Conservation (phyloP, 2,329 filamentous ascomycete genomes). For the Nectriaceae sp. region DNA sequence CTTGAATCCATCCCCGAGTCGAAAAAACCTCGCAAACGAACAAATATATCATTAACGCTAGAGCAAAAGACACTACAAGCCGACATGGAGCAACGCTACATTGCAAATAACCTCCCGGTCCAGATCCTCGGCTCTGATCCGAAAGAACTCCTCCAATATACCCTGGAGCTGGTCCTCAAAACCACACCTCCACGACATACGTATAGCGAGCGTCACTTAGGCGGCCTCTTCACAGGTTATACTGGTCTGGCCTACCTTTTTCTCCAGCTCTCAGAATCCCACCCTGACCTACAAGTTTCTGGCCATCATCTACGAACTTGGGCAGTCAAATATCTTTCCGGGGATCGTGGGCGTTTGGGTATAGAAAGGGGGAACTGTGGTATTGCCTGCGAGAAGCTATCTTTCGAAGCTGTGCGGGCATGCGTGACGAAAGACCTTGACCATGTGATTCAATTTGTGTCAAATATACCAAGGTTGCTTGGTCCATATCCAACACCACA, state of each 20-base stretch:
- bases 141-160: constrained; percentile 31
- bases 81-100: constrained; percentile 33
- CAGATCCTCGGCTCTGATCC: constrained; percentile 31
- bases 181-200: constrained; percentile 37
- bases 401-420: constrained; percentile 47
- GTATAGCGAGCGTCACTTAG: constrained; percentile 37
- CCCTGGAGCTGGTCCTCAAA: constrained; percentile 39
- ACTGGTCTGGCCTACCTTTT: constrained; percentile 60
- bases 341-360: constrained; percentile 33
- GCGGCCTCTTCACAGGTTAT: constrained; percentile 55
- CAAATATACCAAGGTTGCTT: constrained; percentile 38
- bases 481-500: constrained; percentile 22
- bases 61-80: no score
- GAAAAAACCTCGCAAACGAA: no score
- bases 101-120: constrained; percentile 36
- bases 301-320: constrained; percentile 46
- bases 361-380: constrained; percentile 50
- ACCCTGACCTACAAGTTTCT: constrained; percentile 46
- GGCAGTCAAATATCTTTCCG: constrained; percentile 50
- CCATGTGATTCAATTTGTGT: constrained; percentile 43
- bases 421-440: constrained; percentile 41
- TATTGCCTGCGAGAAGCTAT: constrained; percentile 50
- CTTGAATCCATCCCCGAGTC: neutral
- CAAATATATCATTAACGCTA: no score
- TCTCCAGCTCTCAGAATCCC: constrained; percentile 45